Base-by-base conservation (phyloP, 805 yeast species). In the Wickerhamiella azyma region DNA sequence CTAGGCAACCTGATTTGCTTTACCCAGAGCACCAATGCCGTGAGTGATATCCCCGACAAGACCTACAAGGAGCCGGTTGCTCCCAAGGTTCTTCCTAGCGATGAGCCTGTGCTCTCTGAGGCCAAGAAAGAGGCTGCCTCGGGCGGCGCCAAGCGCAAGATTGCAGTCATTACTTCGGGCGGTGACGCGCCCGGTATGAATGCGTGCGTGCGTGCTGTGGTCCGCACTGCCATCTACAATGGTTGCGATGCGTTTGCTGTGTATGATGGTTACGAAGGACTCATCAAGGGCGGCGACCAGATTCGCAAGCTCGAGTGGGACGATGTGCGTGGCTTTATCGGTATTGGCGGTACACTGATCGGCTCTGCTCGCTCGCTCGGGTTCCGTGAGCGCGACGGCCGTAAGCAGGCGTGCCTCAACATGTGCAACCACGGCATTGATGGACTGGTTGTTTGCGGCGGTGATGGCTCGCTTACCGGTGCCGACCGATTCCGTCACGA, bases 101-200 rank as follows among this genome's bases (percentile, higher is more conserved):
- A 33, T 48, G 24, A 32, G n/a, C 17, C 26, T 21, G 42, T 18
- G n/a, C n/a, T n/a, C n/a, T n/a, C n/a, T n/a, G n/a, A n/a, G n/a
- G 24, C 24, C 24, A 7, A 41, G 21, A 10, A 37, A 5, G 16
- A 3, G 26, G 30, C 39, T 10, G 39, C 17, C 4, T 2, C 21
- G 7, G 24, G 16, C 10, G 55, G 50, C 19, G 52, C 54, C 32
- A 59, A 77, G 64, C 76, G 77, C 54, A 30, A 30, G 16, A 84
- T 92, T 52, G 98, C 94, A 4, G 92, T 92, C 43, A 86, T 92
- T 89, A 92, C 97, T 5, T 85, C 95, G 1, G 98, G 98, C 56
- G 98, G 99, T 65, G 99, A 92, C 62, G 83, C 97, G 45, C 98
- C 94, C 26, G 99, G 99, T 58, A 92, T 92, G 98, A 85, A 86